phyloP scores from a whole-genome alignment of 2,329 filamentous ascomycete species.

The Talaromyces rugulosus region DNA sequence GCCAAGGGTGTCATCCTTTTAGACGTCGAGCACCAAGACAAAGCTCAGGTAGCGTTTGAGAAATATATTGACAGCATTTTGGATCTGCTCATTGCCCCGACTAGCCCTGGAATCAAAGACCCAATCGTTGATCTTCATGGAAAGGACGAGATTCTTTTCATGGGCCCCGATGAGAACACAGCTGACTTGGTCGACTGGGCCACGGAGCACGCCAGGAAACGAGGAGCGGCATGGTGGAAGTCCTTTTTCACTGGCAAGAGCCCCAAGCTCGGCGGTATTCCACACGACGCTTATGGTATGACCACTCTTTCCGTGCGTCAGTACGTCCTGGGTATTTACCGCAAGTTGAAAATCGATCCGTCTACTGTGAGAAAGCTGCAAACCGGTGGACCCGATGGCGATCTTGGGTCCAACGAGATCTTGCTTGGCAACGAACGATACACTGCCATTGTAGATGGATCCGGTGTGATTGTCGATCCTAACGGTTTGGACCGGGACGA shows the following conservation, averaged over 20 bases:
- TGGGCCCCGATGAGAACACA: constrained; percentile 99
- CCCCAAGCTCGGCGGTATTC: constrained; percentile 90
- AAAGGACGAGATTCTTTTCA: constrained; percentile 94
- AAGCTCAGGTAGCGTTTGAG: constrained; percentile 87
- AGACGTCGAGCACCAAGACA: constrained; percentile 90
- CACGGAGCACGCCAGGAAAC: constrained; percentile 83
- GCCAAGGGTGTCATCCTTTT: constrained; percentile 97
- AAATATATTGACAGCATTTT: constrained; percentile 99
- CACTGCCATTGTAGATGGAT: constrained; percentile 90
- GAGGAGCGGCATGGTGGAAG: constrained; percentile 98
- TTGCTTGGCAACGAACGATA: constrained; percentile 94
- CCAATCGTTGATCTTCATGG: constrained; percentile 93
- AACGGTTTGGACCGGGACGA: constrained; percentile 82
- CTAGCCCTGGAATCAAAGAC: constrained; percentile 96
- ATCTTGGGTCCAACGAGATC: constrained; percentile 97
- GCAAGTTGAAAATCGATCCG: constrained; percentile 87
- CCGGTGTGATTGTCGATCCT: constrained; percentile 89
- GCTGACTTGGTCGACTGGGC: constrained; percentile 97
- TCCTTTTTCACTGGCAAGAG: constrained; percentile 99
- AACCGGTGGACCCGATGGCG: constrained; percentile 93
- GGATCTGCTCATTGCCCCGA: constrained; percentile 83
- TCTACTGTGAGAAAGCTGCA: constrained; percentile 87
- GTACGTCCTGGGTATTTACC: constrained; percentile 94
- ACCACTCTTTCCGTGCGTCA: constrained; percentile 94
- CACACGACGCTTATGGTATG: constrained; percentile 96